Evolutionary conservation across 176 grass and related monocot genomes (phyloP), one percentile per base, ranked within the genome.

Genomic region (Guadua angustifolia): DNA sequence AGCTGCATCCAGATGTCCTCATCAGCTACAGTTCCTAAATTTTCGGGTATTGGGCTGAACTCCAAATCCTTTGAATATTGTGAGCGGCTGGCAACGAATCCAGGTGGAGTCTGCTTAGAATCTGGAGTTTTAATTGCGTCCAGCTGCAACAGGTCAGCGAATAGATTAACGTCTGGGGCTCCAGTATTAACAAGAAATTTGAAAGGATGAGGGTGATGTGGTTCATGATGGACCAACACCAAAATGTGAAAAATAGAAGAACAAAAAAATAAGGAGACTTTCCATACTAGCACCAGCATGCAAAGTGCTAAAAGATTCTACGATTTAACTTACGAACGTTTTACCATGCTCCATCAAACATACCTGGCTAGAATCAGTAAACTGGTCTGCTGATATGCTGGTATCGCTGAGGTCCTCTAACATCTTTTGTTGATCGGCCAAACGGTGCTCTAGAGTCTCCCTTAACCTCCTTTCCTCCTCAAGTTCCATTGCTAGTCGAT

Each of bases 401-500:
- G 16, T 55, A 77, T 61, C 84, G 19, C 78, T 71, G 12, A 86
- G 71, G 82, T 71, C 56, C 25, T 90, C 86, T 77, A 92, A 80
- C 61, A 84, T 87, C 70, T 87, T 92, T 81, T 95, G 87, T 88
- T 91, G 91, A 69, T 99, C 89, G 0, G 38, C 69, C 81, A 95
- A 75, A 49, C 71, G 80, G 18, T 76, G 74, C 13, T 94, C 81
- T 88, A 96, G 71, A 39, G 69, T 84, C 29, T 87, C 51, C 65
- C 91, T 84, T 52, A 91, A 67, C 86, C 73, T 96, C 82, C 81
- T 99, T 92, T 94, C 97, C 43, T 96, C 93, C 53, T 96, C 93
- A 88, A 99, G 91, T 82, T 99, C 93, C 88, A 90, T 96, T 32
- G 88, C 91, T 46, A 99, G 50, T 61, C 78, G 86, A 75, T 95